Base-by-base conservation (phyloP, 495 filamentous ascomycete species). In the Podospora didyma region DNA sequence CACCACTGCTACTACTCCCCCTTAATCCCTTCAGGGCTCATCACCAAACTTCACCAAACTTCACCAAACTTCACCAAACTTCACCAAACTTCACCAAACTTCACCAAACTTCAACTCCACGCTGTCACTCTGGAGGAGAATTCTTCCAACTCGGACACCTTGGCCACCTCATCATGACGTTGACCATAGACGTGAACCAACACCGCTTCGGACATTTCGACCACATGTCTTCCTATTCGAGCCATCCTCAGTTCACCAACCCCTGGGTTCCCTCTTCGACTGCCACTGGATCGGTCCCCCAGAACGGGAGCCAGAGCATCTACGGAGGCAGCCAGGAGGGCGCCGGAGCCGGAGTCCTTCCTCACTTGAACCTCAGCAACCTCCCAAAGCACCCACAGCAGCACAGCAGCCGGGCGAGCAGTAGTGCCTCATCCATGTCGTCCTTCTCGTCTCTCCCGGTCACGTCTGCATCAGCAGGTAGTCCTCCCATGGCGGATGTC, bases 181-280 rank as follows among this genome's bases (percentile, higher is more conserved):
- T 95, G 85, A 90, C 93, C 76, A 85, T 94, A 75, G 89, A 91
- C 75, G 82, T 60, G 70, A 87, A 79, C 69, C 81, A 92, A 73
- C 88, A 89, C 78, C 90, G 89, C 78, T 86, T 90, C 73, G 85
- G 89, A 76, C 82, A 82, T 62, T 96, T 92, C 78, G 89, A 93
- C 72, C 85, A 85, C 71, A 77, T 80, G 75, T 75, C 77, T 75
- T 80, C 83, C 65, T 77, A 76, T 66, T 69, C 71, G 35, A 86
- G 77, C 50, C 71, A 83, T 46, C 90, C 92, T 48, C 89, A 93
- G 67, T 97, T 97, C 78, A 92, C 89, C 67, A 92, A 97, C 70
- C 93, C 93, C 16, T 97, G 92, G 92, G 79, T 78, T 54, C 76
- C 86, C 53, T 79, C 69, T 16, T 64, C 69, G 23, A 58, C 65